Base-by-base conservation (phyloP, 805 yeast genomes). In the Maudiozyma serrabonitensis region DNA sequence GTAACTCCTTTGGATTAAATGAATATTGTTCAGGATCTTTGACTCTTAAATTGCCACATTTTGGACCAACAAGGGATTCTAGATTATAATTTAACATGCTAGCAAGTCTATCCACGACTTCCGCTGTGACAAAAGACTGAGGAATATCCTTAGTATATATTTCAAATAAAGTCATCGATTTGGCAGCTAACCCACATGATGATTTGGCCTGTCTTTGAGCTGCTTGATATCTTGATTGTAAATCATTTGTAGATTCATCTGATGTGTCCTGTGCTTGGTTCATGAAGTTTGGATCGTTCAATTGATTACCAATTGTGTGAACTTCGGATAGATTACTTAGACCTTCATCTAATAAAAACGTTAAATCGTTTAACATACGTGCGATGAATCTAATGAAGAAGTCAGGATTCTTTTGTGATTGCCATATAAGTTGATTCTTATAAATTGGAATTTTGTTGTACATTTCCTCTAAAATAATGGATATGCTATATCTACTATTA, bases 51-150 rank as follows among this genome's bases (percentile, higher is more conserved):
- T 85, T 89, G 9, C 90, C 79, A 69, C 96, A 90, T 62, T 85
- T 84, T 15, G 98, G 97, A 0, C 99, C 99, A 25, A 89, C 97
- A 67, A 93, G 73, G n/a, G 91, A 88, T 46, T 81, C 85, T 53
- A 93, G 71, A 63, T 93, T 93, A 68, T 90, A 91, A 69, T 93
- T 85, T 63, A 93, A 73, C 99, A 93, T 93, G 43, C 95, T 89
- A 0, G 99, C 95, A 54, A 93, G 72, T 66, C 99, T 77, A 59
- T 89, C 96, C 41, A 91, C 96, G 59, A 93, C 82, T 67, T 93
- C 99, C 1, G 87, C 80, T 41, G 87, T 84, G 4, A 81, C 80
- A 68, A 93, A 93, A 0, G 95, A 91, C 46, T 72, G 74, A 8
- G 98, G 96, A 9, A 87, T 87, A 54, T 91, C 91, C 51, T 79